Base-by-base conservation (phyloP, 148 eudicot species). In the Chenopodium quinoa region DNA sequence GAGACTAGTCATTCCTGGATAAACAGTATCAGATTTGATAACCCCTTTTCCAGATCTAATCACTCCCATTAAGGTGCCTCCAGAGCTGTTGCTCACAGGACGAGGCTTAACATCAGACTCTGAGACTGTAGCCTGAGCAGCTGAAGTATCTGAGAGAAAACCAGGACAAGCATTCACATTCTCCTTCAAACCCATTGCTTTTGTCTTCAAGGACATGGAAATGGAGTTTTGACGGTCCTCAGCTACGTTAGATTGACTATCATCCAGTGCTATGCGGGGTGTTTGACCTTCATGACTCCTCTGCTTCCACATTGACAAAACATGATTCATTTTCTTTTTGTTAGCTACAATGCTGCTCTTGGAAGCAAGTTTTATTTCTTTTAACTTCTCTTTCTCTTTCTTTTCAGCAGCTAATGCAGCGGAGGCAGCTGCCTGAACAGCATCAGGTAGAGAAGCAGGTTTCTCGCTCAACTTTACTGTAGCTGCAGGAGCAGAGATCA, bases 381-480 rank as follows among this genome's bases (percentile, higher is more conserved):
- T 96, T 62, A 87, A 34, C 77, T 88, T 96, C 78, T 93, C 97
- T 82, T 96, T 96, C 85, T 96, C 99, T 88, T 89, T 92, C 90
- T 93, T 96, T 84, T 96, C 99, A 0, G 97, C 99, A 71, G 99
- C 99, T 84, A 93, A 83, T 25, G 99, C 99, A 79, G 99, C 98
- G 46, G 90, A 87, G 44, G 99, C 99, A 66, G 99, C 99, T 81
- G 99, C 99, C 89, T 93, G 98, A 79, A 96, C 94, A 76, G 98
- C 99, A 82, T 92, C 99, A 3, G 99, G 89, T 60, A 94, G 86
- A 2, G 99, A 93, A 5, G 93, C 86, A 63, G 94, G 88, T 79
- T 92, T 96, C 78, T 93, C 97, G 67, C 70, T 89, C 34, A 93
- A 88, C 56, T 92, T 86, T 80, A 88, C 84, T 3, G 98, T 93